phyloP scores from a whole-genome alignment of 805 yeast genomes.

The Lipomyces orientalis region DNA sequence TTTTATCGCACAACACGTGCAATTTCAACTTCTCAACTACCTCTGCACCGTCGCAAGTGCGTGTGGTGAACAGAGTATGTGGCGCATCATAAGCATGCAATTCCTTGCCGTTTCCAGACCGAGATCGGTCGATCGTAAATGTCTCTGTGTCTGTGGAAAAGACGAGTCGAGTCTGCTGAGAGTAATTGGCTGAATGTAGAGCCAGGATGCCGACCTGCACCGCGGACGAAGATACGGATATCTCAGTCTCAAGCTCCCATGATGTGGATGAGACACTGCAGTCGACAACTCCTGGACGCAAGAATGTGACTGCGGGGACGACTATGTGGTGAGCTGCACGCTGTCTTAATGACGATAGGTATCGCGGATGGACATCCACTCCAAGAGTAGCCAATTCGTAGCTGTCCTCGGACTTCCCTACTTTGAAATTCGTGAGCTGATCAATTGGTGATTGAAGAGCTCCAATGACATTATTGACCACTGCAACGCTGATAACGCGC shows the following conservation, averaged over 20 bases:
- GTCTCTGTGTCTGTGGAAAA: not conserved
- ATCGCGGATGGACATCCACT: constrained; percentile 3
- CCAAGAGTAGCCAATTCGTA: constrained; percentile 6
- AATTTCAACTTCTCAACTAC: constrained; percentile 2
- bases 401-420: not conserved
- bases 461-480: not conserved
- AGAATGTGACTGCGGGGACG: not conserved
- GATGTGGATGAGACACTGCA: not conserved
- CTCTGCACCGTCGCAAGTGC: not conserved
- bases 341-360: not conserved
- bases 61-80: constrained; percentile 5
- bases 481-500: constrained; percentile 1
- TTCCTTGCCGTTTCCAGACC: not conserved
- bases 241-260: not conserved
- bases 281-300: not conserved
- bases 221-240: not conserved
- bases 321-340: not conserved
- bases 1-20: constrained; percentile 7
- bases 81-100: constrained; percentile 3
- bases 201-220: not conserved
- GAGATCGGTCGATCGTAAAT: constrained; percentile 4
- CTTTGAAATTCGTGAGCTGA: constrained; percentile 3
- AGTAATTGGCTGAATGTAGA: not conserved
- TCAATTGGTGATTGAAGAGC: constrained; percentile 1
- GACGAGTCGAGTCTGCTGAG: not conserved